A percentile compares a stretch with the other conserved stretches of the same genome.
Evolutionary conservation across 805 yeast genomes (phyloP).

Genomic region (Schwanniomyces vanrijiae): DNA sequence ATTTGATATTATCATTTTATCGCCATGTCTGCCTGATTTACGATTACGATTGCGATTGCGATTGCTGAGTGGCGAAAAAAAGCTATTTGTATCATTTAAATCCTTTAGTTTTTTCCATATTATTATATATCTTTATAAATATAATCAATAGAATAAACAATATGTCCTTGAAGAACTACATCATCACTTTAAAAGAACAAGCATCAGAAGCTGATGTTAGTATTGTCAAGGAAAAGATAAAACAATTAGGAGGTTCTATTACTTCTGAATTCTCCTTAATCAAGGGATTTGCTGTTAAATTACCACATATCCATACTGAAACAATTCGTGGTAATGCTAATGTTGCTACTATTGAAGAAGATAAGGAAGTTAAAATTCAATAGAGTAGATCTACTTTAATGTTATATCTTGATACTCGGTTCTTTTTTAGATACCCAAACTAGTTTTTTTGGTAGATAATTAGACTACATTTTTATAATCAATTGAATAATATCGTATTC

Average conservation of each 20-base stretch:
- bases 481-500: background rate
- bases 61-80: background rate
- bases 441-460: background rate
- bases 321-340: constrained; percentile 49
- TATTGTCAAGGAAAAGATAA: constrained; percentile 47
- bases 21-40: background rate
- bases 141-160: background rate
- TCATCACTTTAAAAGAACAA: constrained; percentile 48
- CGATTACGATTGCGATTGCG: background rate
- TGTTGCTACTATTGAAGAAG: constrained; percentile 65
- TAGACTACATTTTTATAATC: background rate
- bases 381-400: constrained; percentile 1
- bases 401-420: background rate
- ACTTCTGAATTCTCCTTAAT: constrained; percentile 61
- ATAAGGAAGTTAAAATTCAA: constrained; percentile 58
- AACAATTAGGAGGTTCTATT: constrained; percentile 58
- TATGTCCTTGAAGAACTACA: constrained; percentile 35
- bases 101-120: background rate
- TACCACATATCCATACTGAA: constrained; percentile 54
- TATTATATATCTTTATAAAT: background rate
- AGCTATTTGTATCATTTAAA: background rate
- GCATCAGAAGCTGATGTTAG: constrained; percentile 40
- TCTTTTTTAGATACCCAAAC: background rate
- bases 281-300: constrained; percentile 63
- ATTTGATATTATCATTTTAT: background rate